These are phyloP conservation scores for Pyrus hybrid DNA, from an alignment of 331 rosid species.

Conservation along the genomic window DNA sequence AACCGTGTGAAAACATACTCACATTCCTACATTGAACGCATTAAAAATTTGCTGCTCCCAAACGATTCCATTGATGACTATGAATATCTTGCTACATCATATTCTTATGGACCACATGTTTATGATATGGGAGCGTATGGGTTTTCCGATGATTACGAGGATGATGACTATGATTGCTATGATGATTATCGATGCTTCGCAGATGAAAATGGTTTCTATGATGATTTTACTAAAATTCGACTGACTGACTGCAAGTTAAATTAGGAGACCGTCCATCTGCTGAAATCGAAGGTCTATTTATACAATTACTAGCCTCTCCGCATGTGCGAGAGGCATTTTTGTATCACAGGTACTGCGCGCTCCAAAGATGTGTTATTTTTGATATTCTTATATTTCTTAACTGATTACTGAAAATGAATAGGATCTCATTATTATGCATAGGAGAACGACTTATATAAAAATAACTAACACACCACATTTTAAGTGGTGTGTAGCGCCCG, in stretches of 20 bases:
- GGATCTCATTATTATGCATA: too few species aligned
- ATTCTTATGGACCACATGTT: not conserved
- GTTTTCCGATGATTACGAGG: not conserved
- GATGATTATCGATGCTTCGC: not conserved
- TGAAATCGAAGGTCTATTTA: not conserved
- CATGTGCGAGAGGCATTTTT: too few species aligned
- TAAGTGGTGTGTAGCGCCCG: too few species aligned
- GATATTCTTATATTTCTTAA: too few species aligned
- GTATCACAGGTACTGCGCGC: too few species aligned
- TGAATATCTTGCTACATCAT: not conserved
- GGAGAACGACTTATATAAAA: too few species aligned
- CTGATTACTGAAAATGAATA: too few species aligned
- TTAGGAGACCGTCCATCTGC: not conserved
- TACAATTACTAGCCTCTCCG: too few species aligned
- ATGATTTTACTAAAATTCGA: not conserved
- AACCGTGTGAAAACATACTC: too few species aligned
- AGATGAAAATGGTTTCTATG: not conserved
- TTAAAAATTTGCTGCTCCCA: conserved; percentile 19
- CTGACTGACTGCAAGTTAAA: not conserved
- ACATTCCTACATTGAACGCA: not conserved
- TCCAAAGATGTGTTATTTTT: too few species aligned
- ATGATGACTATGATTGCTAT: not conserved
- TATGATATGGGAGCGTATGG: not conserved
- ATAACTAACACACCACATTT: too few species aligned
- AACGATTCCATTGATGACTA: conserved; percentile 8